A percentile compares a stretch with the other conserved stretches of the same genome.
These are phyloP conservation scores for Durusdinium trenchii DNA, from an alignment of 73 alveolate species.

Conservation along the genomic window DNA sequence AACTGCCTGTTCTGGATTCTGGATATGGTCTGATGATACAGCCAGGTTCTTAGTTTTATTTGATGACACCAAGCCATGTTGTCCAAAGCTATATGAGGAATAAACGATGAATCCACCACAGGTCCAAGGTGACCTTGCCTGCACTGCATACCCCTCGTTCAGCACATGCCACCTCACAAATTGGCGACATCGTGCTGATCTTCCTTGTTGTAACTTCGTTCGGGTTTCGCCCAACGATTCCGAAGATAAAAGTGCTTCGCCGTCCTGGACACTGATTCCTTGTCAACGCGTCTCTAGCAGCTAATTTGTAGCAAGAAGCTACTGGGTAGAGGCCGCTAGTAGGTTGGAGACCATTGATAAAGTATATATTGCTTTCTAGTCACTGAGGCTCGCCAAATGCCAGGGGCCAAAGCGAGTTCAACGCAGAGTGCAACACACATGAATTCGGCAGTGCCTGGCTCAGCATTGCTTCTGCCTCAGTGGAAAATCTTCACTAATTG, in stretches of 20 bases:
- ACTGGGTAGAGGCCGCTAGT: not conserved
- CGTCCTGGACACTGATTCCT: no score
- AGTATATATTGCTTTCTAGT: not conserved
- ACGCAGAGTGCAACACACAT: not conserved
- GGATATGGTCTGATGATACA: no score
- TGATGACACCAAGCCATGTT: no score
- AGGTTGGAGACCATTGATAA: not conserved
- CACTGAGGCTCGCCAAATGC: not conserved
- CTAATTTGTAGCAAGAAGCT: no score
- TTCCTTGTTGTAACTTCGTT: no score
- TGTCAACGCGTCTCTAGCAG: no score
- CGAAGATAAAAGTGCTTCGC: no score
- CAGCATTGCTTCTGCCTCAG: conserved; percentile 64
- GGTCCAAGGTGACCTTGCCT: no score
- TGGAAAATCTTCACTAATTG: not conserved
- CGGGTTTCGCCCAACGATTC: no score
- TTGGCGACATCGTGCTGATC: not conserved
- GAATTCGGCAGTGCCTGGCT: conserved; percentile 18
- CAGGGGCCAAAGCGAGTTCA: not conserved
- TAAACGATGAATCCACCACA: no score
- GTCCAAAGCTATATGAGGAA: no score
- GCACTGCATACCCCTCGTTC: conserved; percentile 63
- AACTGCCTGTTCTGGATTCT: not conserved
- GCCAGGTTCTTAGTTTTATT: no score
- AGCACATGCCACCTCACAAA: conserved; percentile 34